A percentile compares a stretch with the other conserved stretches of the same genome.
phyloP scores from a whole-genome alignment of 306 rosid genomes.

The Hippophae tibetana region DNA sequence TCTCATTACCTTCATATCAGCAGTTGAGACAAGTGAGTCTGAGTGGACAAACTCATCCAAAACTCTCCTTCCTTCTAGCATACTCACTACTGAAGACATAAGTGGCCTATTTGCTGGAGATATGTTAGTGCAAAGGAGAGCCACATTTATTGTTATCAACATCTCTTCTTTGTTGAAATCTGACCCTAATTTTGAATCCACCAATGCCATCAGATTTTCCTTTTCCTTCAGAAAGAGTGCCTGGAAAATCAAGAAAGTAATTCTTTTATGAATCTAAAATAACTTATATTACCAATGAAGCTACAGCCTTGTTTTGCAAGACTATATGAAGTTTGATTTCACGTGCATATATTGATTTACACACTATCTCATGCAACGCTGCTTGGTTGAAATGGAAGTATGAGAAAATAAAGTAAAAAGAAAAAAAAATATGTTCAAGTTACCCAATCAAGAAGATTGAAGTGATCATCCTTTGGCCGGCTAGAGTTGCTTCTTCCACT shows the following conservation, averaged over 20 bases:
- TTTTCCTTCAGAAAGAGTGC: conserved; percentile 20
- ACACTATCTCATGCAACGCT: too few species aligned
- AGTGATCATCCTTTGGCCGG: not conserved
- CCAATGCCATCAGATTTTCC: conserved; percentile 25
- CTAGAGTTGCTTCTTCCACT: conserved; percentile 19
- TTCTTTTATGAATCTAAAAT: too few species aligned
- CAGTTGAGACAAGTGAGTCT: conserved; percentile 1
- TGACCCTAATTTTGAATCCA: conserved; percentile 32
- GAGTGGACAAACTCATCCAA: conserved; percentile 13
- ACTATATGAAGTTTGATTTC: too few species aligned
- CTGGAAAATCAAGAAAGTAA: conserved; percentile 9
- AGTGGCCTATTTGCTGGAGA: conserved; percentile 26
- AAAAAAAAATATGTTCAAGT: not conserved
- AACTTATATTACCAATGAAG: too few species aligned
- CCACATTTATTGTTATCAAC: conserved; percentile 23
- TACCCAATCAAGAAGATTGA: conserved; percentile 32
- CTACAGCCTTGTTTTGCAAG: too few species aligned
- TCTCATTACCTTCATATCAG: conserved; percentile 20
- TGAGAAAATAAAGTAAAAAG: not conserved
- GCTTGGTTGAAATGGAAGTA: too few species aligned
- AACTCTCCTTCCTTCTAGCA: conserved; percentile 30
- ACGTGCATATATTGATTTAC: too few species aligned
- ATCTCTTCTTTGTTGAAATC: conserved; percentile 20
- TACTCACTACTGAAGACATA: conserved; percentile 39
- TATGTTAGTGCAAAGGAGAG: conserved; percentile 28